These are phyloP conservation scores for Candida maris DNA, from an alignment of 805 yeast genomes.

Conservation along the genomic window DNA sequence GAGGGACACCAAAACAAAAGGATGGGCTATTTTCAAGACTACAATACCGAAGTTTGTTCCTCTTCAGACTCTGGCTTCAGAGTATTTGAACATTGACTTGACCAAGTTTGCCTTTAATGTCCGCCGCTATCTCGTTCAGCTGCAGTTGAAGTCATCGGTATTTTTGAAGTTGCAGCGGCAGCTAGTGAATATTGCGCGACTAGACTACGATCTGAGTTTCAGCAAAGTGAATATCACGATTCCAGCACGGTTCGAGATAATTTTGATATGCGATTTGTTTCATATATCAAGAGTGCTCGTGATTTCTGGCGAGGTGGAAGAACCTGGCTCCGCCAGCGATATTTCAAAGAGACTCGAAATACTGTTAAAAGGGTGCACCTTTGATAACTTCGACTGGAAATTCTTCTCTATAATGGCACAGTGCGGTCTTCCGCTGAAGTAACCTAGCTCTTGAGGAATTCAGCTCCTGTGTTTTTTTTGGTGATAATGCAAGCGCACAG, in stretches of 20 bases:
- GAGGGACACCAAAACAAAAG: slow-evolving; percentile 21
- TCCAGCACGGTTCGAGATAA: slow-evolving; percentile 16
- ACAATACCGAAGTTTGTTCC: slow-evolving; percentile 34
- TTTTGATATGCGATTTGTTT: slow-evolving; percentile 22
- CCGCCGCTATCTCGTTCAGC: slow-evolving; percentile 22
- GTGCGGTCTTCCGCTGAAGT: slow-evolving; percentile 8
- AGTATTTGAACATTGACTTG: slow-evolving; percentile 25
- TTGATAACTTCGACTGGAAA: slow-evolving; percentile 13
- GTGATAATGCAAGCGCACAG: too few species aligned
- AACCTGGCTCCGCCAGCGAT: slow-evolving; percentile 2
- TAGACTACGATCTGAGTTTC: slow-evolving; percentile 27
- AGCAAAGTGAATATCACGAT: slow-evolving; percentile 25
- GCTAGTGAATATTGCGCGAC: slow-evolving; percentile 10
- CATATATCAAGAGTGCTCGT: slow-evolving; percentile 17
- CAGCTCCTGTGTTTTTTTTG: too few species aligned
- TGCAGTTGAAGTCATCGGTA: slow-evolving; percentile 19
- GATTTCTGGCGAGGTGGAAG: slow-evolving; percentile 7
- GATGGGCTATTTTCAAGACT: slow-evolving; percentile 33
- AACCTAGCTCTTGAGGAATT: too few species aligned
- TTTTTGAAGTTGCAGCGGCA: slow-evolving; percentile 13
- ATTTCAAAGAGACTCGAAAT: slow-evolving; percentile 16
- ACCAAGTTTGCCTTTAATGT: slow-evolving; percentile 24
- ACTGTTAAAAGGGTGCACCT: slow-evolving; percentile 14
- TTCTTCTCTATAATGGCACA: slow-evolving; percentile 15
- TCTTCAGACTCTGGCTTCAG: slow-evolving; percentile 18